Conservation (phyloP, 2,329 filamentous ascomycete species). For the Venturia oleaginea region DNA sequence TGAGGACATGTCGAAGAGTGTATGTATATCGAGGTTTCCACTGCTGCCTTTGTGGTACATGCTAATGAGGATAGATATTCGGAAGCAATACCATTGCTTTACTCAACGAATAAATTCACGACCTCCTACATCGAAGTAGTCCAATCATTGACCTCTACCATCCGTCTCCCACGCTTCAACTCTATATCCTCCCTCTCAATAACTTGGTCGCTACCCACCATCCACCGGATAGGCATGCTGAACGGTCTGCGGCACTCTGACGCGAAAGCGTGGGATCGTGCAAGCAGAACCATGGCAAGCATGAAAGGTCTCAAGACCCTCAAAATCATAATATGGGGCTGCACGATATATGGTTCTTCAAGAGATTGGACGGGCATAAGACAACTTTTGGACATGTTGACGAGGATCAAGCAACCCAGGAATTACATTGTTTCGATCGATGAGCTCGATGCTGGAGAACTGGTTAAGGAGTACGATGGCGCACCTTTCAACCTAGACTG, state of each 20-base stretch:
- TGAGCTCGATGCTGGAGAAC: not conserved
- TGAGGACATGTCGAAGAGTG: conserved; percentile 10
- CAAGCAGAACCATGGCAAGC: conserved; percentile 3
- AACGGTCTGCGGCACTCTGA: not conserved
- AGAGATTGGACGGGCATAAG: conserved; percentile 2
- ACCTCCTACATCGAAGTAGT: not conserved
- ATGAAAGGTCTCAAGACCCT: conserved; percentile 9
- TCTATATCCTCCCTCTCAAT: conserved; percentile 3
- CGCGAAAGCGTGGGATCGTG: not conserved
- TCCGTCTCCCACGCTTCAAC: conserved; percentile 11
- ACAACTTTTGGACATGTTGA: not conserved
- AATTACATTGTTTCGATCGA: conserved; percentile 6
- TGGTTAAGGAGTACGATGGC: not conserved
- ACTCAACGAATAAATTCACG: conserved; percentile 9
- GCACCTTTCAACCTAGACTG: conserved; percentile 3
- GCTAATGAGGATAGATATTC: conserved; percentile 9
- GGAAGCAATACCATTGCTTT: conserved; percentile 10
- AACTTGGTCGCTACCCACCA: not conserved
- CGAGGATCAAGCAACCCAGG: not conserved
- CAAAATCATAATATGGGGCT: not conserved
- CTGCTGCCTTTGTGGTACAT: not conserved
- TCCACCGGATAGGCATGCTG: conserved; percentile 8
- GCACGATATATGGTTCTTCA: not conserved
- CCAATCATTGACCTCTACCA: conserved; percentile 8
- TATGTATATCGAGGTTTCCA: not conserved